Percentiles rank a stretch among this genome's conserved stretches.
These are phyloP conservation scores for Auxenochlorella pyrenoidosa DNA, from an alignment of 139 green algal genomes.

Conservation along the genomic window DNA sequence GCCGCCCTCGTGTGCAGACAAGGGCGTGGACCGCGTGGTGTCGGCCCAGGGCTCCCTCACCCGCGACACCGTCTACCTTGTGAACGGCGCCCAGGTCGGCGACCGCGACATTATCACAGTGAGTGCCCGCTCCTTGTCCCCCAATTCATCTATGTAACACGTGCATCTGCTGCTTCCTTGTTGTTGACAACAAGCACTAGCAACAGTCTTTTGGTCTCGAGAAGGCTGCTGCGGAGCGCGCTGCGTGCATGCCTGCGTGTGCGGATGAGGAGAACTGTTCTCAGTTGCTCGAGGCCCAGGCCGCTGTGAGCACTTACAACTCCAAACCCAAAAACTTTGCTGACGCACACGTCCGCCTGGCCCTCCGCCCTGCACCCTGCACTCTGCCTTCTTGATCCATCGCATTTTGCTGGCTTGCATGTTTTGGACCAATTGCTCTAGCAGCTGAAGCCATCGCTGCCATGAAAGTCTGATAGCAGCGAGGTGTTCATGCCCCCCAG, in stretches of 20 bases:
- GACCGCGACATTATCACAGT: constrained; percentile 76
- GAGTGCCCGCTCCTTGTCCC: background rate
- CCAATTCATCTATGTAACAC: background rate
- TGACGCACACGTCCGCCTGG: constrained; percentile 19
- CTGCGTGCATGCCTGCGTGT: background rate
- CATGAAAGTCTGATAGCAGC: too few relatives aligned
- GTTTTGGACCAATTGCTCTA: too few relatives aligned
- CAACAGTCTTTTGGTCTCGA: too few relatives aligned
- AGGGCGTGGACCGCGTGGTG: constrained; percentile 76
- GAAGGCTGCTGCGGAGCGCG: too few relatives aligned
- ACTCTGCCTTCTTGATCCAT: background rate
- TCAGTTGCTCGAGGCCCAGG: constrained; percentile 28
- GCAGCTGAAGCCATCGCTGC: too few relatives aligned
- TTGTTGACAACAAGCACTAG: background rate
- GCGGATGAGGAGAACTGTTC: constrained; percentile 37
- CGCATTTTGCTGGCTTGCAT: background rate
- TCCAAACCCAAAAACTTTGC: constrained; percentile 57
- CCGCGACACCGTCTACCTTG: constrained; percentile 84
- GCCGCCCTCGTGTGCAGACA: constrained; percentile 41
- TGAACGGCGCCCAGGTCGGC: constrained; percentile 78
- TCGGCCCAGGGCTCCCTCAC: constrained; percentile 75
- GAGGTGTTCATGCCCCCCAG: too few relatives aligned
- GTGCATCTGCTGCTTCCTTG: background rate
- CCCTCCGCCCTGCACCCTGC: background rate
- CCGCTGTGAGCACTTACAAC: constrained; percentile 26